phyloP scores from a whole-genome alignment of 176 grass and related monocot genomes.

The Elymus sibiricus region DNA sequence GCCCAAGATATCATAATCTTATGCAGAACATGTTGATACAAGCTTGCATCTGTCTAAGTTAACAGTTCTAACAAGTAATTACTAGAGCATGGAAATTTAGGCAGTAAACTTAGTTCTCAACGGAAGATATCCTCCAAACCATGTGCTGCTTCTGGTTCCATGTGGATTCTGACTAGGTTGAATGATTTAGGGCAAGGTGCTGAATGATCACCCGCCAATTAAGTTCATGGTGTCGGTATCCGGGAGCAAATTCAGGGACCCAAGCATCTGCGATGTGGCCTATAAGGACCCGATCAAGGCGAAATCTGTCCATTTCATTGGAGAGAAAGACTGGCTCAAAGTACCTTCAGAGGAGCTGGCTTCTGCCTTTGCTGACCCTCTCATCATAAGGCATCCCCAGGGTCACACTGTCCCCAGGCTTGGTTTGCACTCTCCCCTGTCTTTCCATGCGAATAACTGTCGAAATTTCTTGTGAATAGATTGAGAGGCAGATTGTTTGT shows the following conservation, averaged over 20 bases:
- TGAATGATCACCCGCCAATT: conserved; percentile 75
- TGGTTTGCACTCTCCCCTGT: conserved; percentile 31
- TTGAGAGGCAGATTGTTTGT: not conserved
- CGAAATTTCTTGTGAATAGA: not conserved
- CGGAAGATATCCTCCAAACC: not conserved
- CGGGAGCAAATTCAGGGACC: conserved; percentile 77
- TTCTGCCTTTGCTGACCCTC: conserved; percentile 67
- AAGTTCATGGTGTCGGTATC: conserved; percentile 79
- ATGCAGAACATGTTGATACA: not conserved
- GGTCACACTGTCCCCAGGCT: conserved; percentile 92
- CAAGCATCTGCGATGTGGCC: conserved; percentile 62
- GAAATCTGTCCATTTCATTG: conserved; percentile 87
- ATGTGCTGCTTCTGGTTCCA: not conserved
- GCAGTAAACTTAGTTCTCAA: not conserved
- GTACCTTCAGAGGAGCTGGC: conserved; percentile 78
- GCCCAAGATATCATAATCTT: not conserved
- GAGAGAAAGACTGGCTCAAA: conserved; percentile 97
- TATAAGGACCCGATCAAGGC: conserved; percentile 64
- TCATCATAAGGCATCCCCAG: conserved; percentile 81
- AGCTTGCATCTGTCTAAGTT: not conserved
- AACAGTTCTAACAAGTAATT: not conserved
- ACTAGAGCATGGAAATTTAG: not conserved
- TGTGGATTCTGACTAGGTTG: conserved; percentile 18
- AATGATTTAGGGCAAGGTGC: conserved; percentile 57
- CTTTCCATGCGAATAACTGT: not conserved